phyloP scores from a whole-genome alignment of 2,329 filamentous ascomycete genomes.

The Acrodontium crateriforme region DNA sequence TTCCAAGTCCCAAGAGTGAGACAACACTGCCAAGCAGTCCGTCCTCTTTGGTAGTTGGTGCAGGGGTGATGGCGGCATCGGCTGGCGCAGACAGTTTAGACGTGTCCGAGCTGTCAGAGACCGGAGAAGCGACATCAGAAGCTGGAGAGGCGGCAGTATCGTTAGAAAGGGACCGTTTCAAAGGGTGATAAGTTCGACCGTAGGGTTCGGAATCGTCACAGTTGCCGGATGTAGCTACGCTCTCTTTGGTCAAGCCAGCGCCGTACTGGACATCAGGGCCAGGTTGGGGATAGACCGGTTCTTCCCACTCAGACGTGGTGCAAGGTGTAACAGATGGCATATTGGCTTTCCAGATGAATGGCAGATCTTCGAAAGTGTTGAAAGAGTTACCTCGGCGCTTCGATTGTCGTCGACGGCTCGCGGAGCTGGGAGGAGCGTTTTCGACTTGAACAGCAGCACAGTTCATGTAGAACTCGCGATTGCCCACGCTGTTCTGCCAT shows the following conservation, averaged over 20 bases:
- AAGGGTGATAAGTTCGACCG: conserved; percentile 15
- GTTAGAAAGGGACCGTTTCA: too few relatives aligned
- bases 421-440: too few relatives aligned
- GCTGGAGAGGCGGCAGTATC: conserved; percentile 2
- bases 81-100: too few relatives aligned
- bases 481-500: conserved; percentile 38
- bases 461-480: conserved; percentile 80
- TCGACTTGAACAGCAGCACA: conserved; percentile 40
- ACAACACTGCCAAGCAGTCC: too few relatives aligned
- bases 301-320: conserved; percentile 22
- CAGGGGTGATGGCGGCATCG: too few relatives aligned
- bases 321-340: conserved; percentile 28
- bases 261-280: conserved; percentile 28
- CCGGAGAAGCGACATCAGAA: too few relatives aligned
- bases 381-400: conserved; percentile 41
- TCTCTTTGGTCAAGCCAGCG: conserved; percentile 18
- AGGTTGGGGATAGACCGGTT: conserved; percentile 28
- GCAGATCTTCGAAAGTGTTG: conserved; percentile 21
- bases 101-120: conserved; percentile 1
- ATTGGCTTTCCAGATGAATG: conserved; percentile 32
- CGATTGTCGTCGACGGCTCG: too few relatives aligned
- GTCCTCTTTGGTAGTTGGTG: too few relatives aligned
- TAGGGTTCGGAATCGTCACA: conserved; percentile 20
- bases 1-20: too few relatives aligned
- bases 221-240: conserved; percentile 12